A percentile compares a stretch with the other conserved stretches of the same genome.
Evolutionary conservation across 768 basidiomycete genomes (phyloP).

Genomic region (Leccinum sublutescens): DNA sequence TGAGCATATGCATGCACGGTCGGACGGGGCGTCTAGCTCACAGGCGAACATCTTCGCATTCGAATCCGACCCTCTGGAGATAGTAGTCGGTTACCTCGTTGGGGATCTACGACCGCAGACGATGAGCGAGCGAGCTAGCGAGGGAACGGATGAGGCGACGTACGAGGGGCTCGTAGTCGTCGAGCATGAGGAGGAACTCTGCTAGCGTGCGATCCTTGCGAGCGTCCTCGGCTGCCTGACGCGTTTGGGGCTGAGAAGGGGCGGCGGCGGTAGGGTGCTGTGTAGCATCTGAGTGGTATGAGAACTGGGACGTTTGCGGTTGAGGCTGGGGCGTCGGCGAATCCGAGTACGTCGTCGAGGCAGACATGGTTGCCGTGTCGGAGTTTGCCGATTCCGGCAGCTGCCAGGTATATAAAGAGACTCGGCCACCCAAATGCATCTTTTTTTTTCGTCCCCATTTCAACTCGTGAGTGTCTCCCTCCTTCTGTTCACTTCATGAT

Average conservation of each 20-base stretch:
- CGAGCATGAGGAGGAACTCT: constrained; percentile 93
- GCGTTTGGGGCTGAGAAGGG: constrained; percentile 44
- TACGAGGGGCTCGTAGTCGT: constrained; percentile 95
- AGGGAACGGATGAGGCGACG: constrained; percentile 21
- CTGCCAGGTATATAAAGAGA: constrained; percentile 24
- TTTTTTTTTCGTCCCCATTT: not conserved
- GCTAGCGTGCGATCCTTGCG: constrained; percentile 88
- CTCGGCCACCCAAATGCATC: not conserved
- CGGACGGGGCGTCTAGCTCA: constrained; percentile 38
- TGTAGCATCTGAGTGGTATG: constrained; percentile 23
- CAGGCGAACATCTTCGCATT: constrained; percentile 92
- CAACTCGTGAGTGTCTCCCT: constrained; percentile 19
- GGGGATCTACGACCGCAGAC: constrained; percentile 63
- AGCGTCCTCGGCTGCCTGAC: constrained; percentile 76
- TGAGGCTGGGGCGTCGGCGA: constrained; percentile 34
- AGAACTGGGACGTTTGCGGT: constrained; percentile 20
- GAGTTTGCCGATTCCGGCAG: constrained; percentile 24
- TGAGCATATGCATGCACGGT: not conserved
- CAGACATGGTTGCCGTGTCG: constrained; percentile 32
- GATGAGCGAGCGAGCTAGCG: not conserved
- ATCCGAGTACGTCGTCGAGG: constrained; percentile 30
- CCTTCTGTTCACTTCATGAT: constrained; percentile 45
- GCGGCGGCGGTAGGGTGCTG: constrained; percentile 18
- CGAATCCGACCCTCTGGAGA: constrained; percentile 93
- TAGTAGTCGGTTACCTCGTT: constrained; percentile 98